These are phyloP conservation scores for Sporormia fimetaria DNA, from an alignment of 495 filamentous ascomycete species.

Conservation along the genomic window DNA sequence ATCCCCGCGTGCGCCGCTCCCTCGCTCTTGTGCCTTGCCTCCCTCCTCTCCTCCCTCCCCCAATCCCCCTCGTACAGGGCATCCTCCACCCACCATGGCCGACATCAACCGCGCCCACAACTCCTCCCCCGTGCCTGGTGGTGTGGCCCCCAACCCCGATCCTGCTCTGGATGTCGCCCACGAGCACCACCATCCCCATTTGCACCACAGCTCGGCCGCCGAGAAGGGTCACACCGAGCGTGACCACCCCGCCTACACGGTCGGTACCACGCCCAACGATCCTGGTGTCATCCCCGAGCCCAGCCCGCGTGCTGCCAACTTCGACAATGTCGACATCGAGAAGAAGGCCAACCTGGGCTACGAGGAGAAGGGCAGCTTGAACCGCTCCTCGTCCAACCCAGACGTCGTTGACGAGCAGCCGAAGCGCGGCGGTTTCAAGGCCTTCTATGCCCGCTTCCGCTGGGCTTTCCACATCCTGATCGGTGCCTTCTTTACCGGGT, in stretches of 20 bases:
- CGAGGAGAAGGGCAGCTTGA: slow-evolving; percentile 35
- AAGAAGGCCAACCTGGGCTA: slow-evolving; percentile 23
- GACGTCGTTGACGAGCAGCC: slow-evolving; percentile 27
- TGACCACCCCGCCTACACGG: slow-evolving; percentile 41
- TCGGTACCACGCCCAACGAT: slow-evolving; percentile 34
- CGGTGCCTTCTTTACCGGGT: slow-evolving; percentile 52
- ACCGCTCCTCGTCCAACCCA: slow-evolving; percentile 11
- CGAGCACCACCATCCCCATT: slow-evolving; percentile 43
- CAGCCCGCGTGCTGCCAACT: slow-evolving; percentile 32
- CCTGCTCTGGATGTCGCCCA: slow-evolving; percentile 34
- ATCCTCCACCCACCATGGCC: slow-evolving; percentile 16
- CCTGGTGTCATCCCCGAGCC: slow-evolving; percentile 36
- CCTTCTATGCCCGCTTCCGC: slow-evolving; percentile 34
- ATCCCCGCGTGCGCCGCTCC: not conserved
- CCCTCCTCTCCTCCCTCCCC: slow-evolving; percentile 4
- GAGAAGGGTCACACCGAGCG: slow-evolving; percentile 31
- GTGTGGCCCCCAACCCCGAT: slow-evolving; percentile 31
- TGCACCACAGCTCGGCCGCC: slow-evolving; percentile 40
- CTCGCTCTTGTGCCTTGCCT: not conserved
- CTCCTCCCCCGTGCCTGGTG: slow-evolving; percentile 26
- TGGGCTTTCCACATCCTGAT: slow-evolving; percentile 41
- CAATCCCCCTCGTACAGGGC: not conserved
- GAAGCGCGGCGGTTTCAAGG: slow-evolving; percentile 25
- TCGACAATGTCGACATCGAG: slow-evolving; percentile 22
- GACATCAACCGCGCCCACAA: slow-evolving; percentile 25